A percentile compares a stretch with the other conserved stretches of the same genome.
phyloP scores from a whole-genome alignment of 176 grass and related monocot species.

The sorghum (Sorghum bicolor) region Sorghum_bicolor_NCBIv3 NC_012879.2:18669501-18670000 shows the following conservation, averaged over 20 bases:
- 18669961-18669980: constrained; percentile 54
- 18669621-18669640: too few relatives aligned
- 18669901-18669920: constrained; percentile 63
- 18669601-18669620: too few relatives aligned
- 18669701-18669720: too few relatives aligned
- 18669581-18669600: too few relatives aligned
- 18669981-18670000: constrained; percentile 54
- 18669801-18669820: constrained; percentile 49
- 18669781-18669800: constrained; percentile 46
- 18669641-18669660: background rate
- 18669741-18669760: too few relatives aligned
- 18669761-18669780: background rate
- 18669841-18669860: constrained; percentile 49
- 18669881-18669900: constrained; percentile 46
- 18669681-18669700: background rate
- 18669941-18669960: constrained; percentile 63
- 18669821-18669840: constrained; percentile 46
- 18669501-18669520: too few relatives aligned
- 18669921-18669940: constrained; percentile 56
- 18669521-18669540: too few relatives aligned
- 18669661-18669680: background rate
- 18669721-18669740: too few relatives aligned
- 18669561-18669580: too few relatives aligned
- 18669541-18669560: too few relatives aligned
- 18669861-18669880: constrained; percentile 42